Conservation (phyloP, 2,329 filamentous ascomycete species). For the Neonectria faginata region DNA sequence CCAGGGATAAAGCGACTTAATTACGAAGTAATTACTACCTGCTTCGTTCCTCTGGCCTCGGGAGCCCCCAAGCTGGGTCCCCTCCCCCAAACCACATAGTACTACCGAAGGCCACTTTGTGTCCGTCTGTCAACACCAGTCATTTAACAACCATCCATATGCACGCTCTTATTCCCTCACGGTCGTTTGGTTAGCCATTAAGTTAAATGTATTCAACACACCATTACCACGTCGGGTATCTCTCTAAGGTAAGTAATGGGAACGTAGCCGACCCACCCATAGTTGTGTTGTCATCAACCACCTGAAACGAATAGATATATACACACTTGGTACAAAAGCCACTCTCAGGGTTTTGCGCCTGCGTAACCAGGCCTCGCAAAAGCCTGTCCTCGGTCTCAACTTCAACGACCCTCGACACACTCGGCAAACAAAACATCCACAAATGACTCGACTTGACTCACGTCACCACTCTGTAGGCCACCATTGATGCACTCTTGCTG, state of each 20-base stretch:
- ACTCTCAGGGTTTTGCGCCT: background rate
- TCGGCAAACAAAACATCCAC: slow-evolving; percentile 43
- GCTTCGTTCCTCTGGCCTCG: background rate
- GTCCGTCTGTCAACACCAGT: background rate
- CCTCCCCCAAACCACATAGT: background rate
- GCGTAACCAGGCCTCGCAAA: background rate
- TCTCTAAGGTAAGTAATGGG: background rate
- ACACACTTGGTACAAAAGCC: background rate
- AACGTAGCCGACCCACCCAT: background rate
- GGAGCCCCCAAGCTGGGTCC: background rate
- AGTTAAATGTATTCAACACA: background rate
- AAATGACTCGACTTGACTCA: slow-evolving; percentile 37
- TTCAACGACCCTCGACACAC: slow-evolving; percentile 40
- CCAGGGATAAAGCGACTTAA: background rate
- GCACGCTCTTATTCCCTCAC: background rate
- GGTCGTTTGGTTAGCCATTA: slow-evolving; percentile 5
- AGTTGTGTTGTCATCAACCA: background rate
- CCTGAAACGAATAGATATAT: background rate
- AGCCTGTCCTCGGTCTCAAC: background rate
- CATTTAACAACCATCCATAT: background rate
- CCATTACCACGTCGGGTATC: slow-evolving; percentile 4
- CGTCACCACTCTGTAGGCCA: slow-evolving; percentile 29
- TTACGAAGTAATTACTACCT: background rate
- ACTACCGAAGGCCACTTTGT: background rate
- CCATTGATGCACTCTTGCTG: slow-evolving; percentile 30